These are phyloP conservation scores for Phlegmacium glaucopus DNA, from an alignment of 768 basidiomycete genomes.

Conservation along the genomic window DNA sequence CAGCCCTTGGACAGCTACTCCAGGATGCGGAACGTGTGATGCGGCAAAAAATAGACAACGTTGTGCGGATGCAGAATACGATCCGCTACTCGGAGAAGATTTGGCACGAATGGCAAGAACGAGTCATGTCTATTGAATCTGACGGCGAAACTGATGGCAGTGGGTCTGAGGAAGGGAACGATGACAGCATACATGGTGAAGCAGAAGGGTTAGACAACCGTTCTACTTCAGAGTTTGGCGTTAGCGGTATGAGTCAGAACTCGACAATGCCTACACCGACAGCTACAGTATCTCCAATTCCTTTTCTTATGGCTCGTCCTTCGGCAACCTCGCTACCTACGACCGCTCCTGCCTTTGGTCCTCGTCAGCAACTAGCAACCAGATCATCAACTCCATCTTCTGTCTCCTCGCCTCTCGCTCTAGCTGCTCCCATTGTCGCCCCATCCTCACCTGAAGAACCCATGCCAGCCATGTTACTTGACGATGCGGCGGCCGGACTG, in stretches of 20 bases:
- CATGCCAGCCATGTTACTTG: slow-evolving; percentile 65
- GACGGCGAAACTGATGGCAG: slow-evolving; percentile 46
- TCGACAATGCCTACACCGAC: slow-evolving; percentile 69
- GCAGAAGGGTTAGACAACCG: slow-evolving; percentile 40
- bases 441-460: slow-evolving; percentile 55
- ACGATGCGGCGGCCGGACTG: slow-evolving; percentile 39
- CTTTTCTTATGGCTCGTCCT: slow-evolving; percentile 28
- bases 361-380: slow-evolving; percentile 51
- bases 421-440: slow-evolving; percentile 82
- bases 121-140: slow-evolving; percentile 63
- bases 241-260: slow-evolving; percentile 33
- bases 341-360: slow-evolving; percentile 25
- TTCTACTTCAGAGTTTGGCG: slow-evolving; percentile 65
- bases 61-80: slow-evolving; percentile 95
- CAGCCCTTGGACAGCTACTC: slow-evolving; percentile 76
- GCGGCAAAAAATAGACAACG: slow-evolving; percentile 91
- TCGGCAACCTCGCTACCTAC: slow-evolving; percentile 22
- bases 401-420: slow-evolving; percentile 80
- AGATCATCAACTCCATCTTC: slow-evolving; percentile 88
- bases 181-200: slow-evolving; percentile 21
- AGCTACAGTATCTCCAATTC: slow-evolving; percentile 50
- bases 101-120: slow-evolving; percentile 95
- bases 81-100: slow-evolving; percentile 97
- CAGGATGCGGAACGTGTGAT: slow-evolving; percentile 88
- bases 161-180: slow-evolving; percentile 41